Conservation (phyloP, 2,329 filamentous ascomycete genomes). For the Epicoccum sorghinum region DNA sequence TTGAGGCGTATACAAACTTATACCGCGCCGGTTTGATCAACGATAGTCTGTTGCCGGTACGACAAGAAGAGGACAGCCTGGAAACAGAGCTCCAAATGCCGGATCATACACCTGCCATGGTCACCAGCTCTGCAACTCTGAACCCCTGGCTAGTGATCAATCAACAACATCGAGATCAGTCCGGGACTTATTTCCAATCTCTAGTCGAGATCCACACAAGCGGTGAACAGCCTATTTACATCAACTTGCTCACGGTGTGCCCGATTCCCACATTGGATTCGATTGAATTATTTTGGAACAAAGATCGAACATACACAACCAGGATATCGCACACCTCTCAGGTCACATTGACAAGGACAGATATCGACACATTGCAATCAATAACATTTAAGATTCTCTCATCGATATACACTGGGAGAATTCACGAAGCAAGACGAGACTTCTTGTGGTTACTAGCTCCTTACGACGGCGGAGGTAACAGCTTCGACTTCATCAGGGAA, state of each 20-base stretch:
- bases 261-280: conserved; percentile 26
- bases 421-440: conserved; percentile 32
- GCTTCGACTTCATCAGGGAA: conserved; percentile 15
- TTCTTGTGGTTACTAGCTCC: conserved; percentile 41
- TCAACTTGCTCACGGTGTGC: conserved; percentile 32
- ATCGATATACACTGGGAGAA: conserved; percentile 27
- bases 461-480: conserved; percentile 16
- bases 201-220: conserved; percentile 22
- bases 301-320: conserved; percentile 29
- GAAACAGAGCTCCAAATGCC: conserved; percentile 31
- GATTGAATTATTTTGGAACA: conserved; percentile 41
- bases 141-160: conserved; percentile 40
- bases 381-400: conserved; percentile 37
- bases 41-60: conserved; percentile 74
- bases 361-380: conserved; percentile 26
- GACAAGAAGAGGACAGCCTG: conserved; percentile 27
- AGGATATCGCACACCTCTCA: conserved; percentile 19
- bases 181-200: conserved; percentile 26
- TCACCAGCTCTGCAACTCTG: conserved; percentile 30
- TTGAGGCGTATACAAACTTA: conserved; percentile 76
- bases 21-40: conserved; percentile 75
- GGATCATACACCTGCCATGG: conserved; percentile 34
- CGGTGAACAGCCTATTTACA: conserved; percentile 21
- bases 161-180: conserved; percentile 17
- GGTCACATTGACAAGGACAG: conserved; percentile 16